Base-by-base conservation (phyloP, 2,329 filamentous ascomycete genomes). In the Fusarium luffae region DNA sequence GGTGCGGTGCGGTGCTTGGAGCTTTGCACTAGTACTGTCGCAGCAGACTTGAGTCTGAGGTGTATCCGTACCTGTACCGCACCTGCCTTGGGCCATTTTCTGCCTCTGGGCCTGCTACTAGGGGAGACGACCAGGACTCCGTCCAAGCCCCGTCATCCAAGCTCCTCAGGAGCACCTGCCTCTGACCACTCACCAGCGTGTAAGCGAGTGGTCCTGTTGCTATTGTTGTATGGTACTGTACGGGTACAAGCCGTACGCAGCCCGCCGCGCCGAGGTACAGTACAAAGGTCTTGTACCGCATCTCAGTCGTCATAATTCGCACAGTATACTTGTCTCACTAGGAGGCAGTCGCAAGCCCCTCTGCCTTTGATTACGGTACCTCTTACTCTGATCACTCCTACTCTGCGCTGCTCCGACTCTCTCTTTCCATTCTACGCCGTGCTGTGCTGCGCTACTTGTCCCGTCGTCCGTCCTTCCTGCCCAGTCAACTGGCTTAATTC, bases 161-260 rank as follows among this genome's bases (percentile, higher is more conserved):
- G 66, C 70, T 71, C 60, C 70, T 40, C 57, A 63, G 48, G 55
- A 70, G 61, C 68, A 63, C 69, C 56, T 51, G 47, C 42, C 59
- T 66, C 65, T 68, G 65, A 60, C 73, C 73, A 74, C 66, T 75
- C 67, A 71, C 50, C 70, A 68, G 46, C 68, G 42, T 43, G 65
- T 47, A 68, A 70, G 42, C 65, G 44, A 23, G 68, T 64, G 42
- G 52, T 49, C n/a, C 66, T 71, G 70, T 64, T 74, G 60, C 70
- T 74, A 73, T 70, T 71, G 68, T 71, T 75, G 70, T 65, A 72
- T 61, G 77, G 78, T 81, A 81, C 80, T 81, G 80, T 82, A 79
- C 69, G 74, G 78, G 75, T 79, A 81, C 79, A 73, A 71, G 68
- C 49, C 58, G 54, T 67, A 69, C 71, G 70, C 73, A 74, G 73